phyloP scores from a whole-genome alignment of 2,329 filamentous ascomycete species.

The Phialophora chinensis region DNA sequence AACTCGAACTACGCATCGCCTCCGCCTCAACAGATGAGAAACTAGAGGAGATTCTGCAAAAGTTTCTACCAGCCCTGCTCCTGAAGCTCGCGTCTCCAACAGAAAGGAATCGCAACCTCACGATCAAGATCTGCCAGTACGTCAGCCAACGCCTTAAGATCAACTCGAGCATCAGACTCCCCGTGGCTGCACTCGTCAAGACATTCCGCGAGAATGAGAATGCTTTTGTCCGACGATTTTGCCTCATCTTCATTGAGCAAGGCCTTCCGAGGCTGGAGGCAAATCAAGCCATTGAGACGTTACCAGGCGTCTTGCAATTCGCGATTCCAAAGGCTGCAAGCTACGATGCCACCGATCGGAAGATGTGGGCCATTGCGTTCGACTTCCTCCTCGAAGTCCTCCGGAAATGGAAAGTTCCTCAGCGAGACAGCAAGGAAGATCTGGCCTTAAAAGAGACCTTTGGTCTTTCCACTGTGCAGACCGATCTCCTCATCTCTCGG shows the following conservation, averaged over 20 bases:
- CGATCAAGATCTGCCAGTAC: constrained; percentile 74
- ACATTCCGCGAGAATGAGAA: constrained; percentile 84
- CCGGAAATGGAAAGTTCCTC: constrained; percentile 69
- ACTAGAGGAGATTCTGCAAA: constrained; percentile 76
- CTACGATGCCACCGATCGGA: constrained; percentile 49
- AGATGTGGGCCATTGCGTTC: constrained; percentile 72
- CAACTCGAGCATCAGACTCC: constrained; percentile 71
- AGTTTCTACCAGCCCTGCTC: constrained; percentile 79
- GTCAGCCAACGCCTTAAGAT: constrained; percentile 69
- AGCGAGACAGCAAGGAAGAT: constrained; percentile 80
- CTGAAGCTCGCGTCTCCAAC: constrained; percentile 85
- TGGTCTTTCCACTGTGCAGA: constrained; percentile 73
- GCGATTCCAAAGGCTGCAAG: constrained; percentile 51
- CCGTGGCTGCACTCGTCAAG: constrained; percentile 80
- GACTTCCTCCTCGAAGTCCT: constrained; percentile 81
- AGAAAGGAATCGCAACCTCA: constrained; percentile 78
- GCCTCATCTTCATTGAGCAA: constrained; percentile 87
- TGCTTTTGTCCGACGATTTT: constrained; percentile 81
- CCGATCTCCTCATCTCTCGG: constrained; percentile 73
- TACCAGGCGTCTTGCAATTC: constrained; percentile 73
- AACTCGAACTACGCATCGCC: constrained; percentile 82
- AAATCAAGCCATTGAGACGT: constrained; percentile 70
- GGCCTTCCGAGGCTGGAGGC: constrained; percentile 69
- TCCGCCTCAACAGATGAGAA: constrained; percentile 84
- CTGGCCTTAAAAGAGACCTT: constrained; percentile 68